These are phyloP conservation scores for Creolimax fragrantissima DNA, from an alignment of 78 protist species.

Conservation along the genomic window DNA sequence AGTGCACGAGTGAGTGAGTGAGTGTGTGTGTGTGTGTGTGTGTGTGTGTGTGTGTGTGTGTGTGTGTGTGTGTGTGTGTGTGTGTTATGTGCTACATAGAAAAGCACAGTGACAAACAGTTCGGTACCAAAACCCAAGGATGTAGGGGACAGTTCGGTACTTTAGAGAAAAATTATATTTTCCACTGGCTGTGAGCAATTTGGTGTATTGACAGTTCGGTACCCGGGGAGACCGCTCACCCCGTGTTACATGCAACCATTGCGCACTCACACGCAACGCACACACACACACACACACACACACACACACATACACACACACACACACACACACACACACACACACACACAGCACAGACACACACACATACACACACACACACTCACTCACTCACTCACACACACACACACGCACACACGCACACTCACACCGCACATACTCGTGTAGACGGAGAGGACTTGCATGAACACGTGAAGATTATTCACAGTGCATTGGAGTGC, in stretches of 20 bases:
- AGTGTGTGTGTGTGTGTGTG: too few species aligned
- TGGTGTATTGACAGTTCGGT: slow-evolving; percentile 12
- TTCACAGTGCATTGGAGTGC: neutral
- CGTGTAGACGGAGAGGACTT: neutral
- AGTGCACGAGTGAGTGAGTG: too few species aligned
- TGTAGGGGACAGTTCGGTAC: neutral
- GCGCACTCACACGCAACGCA: neutral
- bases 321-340: neutral
- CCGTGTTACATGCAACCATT: neutral
- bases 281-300: neutral
- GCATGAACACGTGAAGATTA: neutral
- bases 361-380: neutral
- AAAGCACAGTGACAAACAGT: neutral
- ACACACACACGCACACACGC: neutral
- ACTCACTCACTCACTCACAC: neutral
- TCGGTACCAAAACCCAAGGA: neutral
- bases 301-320: neutral
- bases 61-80: too few species aligned
- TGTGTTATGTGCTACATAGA: too few species aligned
- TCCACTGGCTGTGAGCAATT: neutral
- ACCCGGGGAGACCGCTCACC: too few species aligned
- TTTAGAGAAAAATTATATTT: neutral
- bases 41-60: too few species aligned
- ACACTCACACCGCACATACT: too few species aligned
- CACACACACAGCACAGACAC: neutral